These are phyloP conservation scores for Quercus robur DNA, from an alignment of 306 rosid genomes.

Conservation along the genomic window DNA sequence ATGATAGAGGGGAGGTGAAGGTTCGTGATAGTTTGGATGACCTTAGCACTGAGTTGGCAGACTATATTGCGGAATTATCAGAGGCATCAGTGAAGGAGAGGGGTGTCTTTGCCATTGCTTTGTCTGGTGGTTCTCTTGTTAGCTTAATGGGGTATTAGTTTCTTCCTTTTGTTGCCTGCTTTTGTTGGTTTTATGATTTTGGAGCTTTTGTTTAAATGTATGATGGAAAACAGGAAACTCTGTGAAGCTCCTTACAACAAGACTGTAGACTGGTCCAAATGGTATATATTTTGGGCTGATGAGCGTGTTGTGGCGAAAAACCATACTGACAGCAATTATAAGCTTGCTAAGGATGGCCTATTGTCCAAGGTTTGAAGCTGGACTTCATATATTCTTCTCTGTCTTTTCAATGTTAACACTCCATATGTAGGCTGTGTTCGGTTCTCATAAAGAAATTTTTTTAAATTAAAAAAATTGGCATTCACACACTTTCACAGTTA, in stretches of 20 bases:
- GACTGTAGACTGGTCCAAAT: slow-evolving; percentile 95
- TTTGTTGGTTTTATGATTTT: slow-evolving; percentile 40
- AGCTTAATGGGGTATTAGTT: slow-evolving; percentile 89
- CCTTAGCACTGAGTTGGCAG: slow-evolving; percentile 81
- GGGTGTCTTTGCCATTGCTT: slow-evolving; percentile 79
- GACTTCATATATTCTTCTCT: slow-evolving; percentile 13
- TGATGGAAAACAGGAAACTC: slow-evolving; percentile 71
- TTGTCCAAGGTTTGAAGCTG: slow-evolving; percentile 73
- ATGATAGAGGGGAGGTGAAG: slow-evolving; percentile 58
- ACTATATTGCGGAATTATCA: slow-evolving; percentile 79
- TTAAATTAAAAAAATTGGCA: no score
- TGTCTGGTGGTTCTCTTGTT: slow-evolving; percentile 99
- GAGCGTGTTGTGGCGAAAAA: slow-evolving; percentile 91
- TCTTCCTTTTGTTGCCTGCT: slow-evolving; percentile 37
- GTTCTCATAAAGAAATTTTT: neutral
- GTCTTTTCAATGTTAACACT: slow-evolving; percentile 2
- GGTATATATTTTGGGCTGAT: slow-evolving; percentile 98
- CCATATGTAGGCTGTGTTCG: neutral
- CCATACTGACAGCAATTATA: slow-evolving; percentile 91
- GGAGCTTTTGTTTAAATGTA: slow-evolving; percentile 35
- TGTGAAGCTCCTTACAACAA: slow-evolving; percentile 86
- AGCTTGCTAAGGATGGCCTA: slow-evolving; percentile 83
- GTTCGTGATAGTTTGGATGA: slow-evolving; percentile 90
- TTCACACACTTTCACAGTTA: no score
- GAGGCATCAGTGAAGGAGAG: slow-evolving; percentile 90